Base-by-base conservation (phyloP, 306 rosid genomes). In the Citrullus mucosospermus region DNA sequence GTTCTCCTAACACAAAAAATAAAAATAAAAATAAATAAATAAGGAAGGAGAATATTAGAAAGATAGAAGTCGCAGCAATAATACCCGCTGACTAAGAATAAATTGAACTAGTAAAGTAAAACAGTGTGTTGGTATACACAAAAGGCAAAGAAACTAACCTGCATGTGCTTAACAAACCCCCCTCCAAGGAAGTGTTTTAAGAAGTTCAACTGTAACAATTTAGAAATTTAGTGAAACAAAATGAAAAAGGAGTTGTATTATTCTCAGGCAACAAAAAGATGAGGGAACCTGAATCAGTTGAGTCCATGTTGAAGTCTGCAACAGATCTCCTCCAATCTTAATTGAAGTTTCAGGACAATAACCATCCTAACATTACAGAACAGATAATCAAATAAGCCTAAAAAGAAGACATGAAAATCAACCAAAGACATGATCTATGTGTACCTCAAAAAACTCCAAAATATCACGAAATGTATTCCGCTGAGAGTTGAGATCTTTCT, bases 141-240 rank as follows among this genome's bases (percentile, higher is more conserved):
- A 38, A 43, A 65, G 68, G 50, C 20, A 46, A 60, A 34, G 28
- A 75, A 78, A 74, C 86, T 78, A 70, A 95, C 98, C 98, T 89
- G 98, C 97, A 95, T 88, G 84, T 95, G 97, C 87, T 89, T 95
- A 57, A 88, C 75, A 77, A 95, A 95, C 34, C 98, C 98, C 82
- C 97, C 97, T 63, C 96, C 97, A 81, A 92, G 92, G 54, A 92
- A 92, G 81, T 58, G 97, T 88, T 89, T 95, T 80, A 95, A 61
- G 81, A 87, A 92, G 82, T 95, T 95, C 84, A 95, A 60, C 97
- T 95, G 93, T 79, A 68, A 10, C 44, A 54, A 11, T 28, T 67
- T 57, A 11, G 25, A 82, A 80, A 68, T 38, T 12, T 13, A 65
- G 61, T 65, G 62, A 48, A 28, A 30, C 56, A 57, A 70, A 15